phyloP scores from a whole-genome alignment of 2,329 filamentous ascomycete genomes.

The Ophiostoma populinum region DNA sequence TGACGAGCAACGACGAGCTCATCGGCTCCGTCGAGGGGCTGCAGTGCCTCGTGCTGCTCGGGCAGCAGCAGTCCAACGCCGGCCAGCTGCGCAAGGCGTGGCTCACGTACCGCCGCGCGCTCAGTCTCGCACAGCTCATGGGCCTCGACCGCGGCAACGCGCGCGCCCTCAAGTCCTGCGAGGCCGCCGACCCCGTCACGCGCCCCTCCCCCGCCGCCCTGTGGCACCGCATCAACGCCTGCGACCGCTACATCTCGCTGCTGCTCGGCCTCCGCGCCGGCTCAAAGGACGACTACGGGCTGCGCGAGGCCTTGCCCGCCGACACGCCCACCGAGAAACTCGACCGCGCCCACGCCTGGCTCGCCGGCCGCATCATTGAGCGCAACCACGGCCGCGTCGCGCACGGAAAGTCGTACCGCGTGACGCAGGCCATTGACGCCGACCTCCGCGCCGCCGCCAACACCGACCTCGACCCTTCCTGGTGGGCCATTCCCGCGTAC shows the following conservation, averaged over 20 bases:
- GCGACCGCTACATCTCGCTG: conserved; percentile 33
- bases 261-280: conserved; percentile 31
- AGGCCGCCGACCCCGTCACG: conserved; percentile 17
- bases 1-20: conserved; percentile 34
- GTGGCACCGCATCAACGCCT: conserved; percentile 32
- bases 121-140: conserved; percentile 34
- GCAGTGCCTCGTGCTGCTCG: conserved; percentile 31
- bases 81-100: conserved; percentile 38
- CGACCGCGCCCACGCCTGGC: conserved; percentile 25
- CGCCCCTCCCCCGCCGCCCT: conserved; percentile 18
- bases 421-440: conserved; percentile 26
- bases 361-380: conserved; percentile 28
- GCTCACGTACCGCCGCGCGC: conserved; percentile 30
- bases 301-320: conserved; percentile 5
- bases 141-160: conserved; percentile 24
- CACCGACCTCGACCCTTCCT: conserved; percentile 23
- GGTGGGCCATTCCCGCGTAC: conserved; percentile 27
- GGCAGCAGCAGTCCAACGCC: conserved; percentile 31
- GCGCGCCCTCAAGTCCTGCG: conserved; percentile 21
- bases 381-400: conserved; percentile 28
- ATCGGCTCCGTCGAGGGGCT: conserved; percentile 33
- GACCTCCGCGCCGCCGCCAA: conserved; percentile 26
- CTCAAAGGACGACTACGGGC: conserved; percentile 23
- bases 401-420: conserved; percentile 20
- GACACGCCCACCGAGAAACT: conserved; percentile 25